Evolutionary conservation across 2,329 filamentous ascomycete genomes (phyloP), one percentile per base, ranked within the genome.

Genomic region (Oidium heveae): DNA sequence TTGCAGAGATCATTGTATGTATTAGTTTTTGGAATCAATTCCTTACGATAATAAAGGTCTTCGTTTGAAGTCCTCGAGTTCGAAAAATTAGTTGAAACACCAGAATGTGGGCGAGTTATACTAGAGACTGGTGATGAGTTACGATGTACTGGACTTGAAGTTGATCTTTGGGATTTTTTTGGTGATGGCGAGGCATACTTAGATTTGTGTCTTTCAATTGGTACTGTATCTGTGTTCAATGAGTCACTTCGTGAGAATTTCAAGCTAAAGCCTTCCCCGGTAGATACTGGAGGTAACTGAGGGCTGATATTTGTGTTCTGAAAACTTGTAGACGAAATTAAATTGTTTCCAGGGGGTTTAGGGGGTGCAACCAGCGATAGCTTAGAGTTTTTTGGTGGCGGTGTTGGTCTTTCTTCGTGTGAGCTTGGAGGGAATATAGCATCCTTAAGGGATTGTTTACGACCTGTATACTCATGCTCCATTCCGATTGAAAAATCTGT

Each of bases 371-470:
- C 57, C 22, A 59, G 58, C 66, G 56, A 57, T 3, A 28, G 32
- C n/a, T 46, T 52, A 6, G 51, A 22, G 24, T 50, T 68, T 56
- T 71, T 73, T 0, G 69, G 67, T 44, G 70, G 69, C 13, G 69
- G 67, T 13, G 66, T 64, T 24, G 68, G 68, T 55, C 64, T 64
- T 24, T 66, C 61, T 20, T 66, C 63, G 1, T 16, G 67, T 66
- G 63, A 10, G 47, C 34, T 22, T 24, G 10, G 20, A 20, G 34
- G 8, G 51, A 20, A 16, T 49, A n/a, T 24, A 52, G 18, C 18
- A 5, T 36, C 49, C 28, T 15, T 34, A 13, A 12, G 5, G 7
- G 49, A 32, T n/a, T 16, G 24, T 1, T 58, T 58, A 52, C 55
- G 58, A 20, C 57, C 55, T 33, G 55, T 59, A 53, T 57, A 61